Conservation (phyloP, 768 basidiomycete species). For the Termitomyces sp. region DNA sequence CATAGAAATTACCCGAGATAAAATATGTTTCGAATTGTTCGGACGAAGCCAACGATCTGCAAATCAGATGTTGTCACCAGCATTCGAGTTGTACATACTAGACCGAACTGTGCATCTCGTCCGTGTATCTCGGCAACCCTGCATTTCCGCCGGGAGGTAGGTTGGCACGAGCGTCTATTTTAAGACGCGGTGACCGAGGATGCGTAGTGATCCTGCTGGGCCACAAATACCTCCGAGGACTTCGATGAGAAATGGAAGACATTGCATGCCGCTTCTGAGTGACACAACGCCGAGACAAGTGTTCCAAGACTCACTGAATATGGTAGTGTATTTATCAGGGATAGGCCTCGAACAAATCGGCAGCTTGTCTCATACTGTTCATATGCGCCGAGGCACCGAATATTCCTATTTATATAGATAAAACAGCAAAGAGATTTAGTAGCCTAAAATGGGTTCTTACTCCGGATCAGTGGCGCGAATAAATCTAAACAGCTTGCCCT, state of each 20-base stretch:
- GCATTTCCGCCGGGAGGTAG: conserved; percentile 7
- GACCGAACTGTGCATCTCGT: not conserved
- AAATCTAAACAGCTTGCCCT: not conserved
- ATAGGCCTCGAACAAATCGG: not conserved
- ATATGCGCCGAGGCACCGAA: conserved; percentile 3
- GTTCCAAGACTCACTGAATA: not conserved
- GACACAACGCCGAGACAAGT: not conserved
- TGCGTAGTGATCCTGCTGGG: conserved; percentile 4
- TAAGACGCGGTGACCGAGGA: conserved; percentile 12
- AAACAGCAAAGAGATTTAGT: not conserved
- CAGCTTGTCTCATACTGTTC: not conserved
- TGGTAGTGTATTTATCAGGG: not conserved
- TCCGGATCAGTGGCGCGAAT: conserved; percentile 10
- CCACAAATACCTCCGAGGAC: conserved; percentile 6
- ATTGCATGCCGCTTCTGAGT: not conserved
- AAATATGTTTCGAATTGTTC: not conserved
- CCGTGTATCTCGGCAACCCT: conserved; percentile 8
- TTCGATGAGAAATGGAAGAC: conserved; percentile 9
- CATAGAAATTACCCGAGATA: not conserved
- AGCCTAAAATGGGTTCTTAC: not conserved
- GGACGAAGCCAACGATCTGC: not conserved
- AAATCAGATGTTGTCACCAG: not conserved
- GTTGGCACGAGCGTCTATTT: conserved; percentile 3
- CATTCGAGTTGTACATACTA: not conserved
- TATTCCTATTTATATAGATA: not conserved